Percentiles rank a stretch among this genome's conserved stretches.
Conservation (phyloP, 1,139 yeast genomes). For the Yamadazyma blattariae region DNA sequence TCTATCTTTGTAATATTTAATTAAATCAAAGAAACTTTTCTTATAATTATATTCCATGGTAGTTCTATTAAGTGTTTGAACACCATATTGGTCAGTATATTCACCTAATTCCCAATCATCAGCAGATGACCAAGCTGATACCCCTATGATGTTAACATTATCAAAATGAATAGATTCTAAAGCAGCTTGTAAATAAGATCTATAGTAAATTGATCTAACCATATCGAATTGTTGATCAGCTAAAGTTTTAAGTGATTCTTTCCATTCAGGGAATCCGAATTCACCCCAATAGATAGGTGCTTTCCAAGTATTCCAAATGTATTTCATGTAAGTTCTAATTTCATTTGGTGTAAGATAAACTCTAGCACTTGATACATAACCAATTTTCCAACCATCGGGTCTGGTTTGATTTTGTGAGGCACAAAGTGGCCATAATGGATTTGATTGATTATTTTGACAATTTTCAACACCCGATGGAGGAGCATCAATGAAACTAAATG, state of each 20-base stretch:
- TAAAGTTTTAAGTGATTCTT: constrained; percentile 23
- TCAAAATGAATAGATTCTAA: constrained; percentile 23
- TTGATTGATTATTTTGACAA: constrained; percentile 14
- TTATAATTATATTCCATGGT: no score
- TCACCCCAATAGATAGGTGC: constrained; percentile 25
- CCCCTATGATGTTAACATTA: constrained; percentile 25
- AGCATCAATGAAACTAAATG: constrained; percentile 21
- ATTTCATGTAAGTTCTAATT: constrained; percentile 18
- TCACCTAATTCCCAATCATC: no score
- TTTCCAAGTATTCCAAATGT: constrained; percentile 19
- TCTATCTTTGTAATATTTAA: no score
- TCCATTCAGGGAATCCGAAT: constrained; percentile 33
- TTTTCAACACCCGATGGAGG: constrained; percentile 19
- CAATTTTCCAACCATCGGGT: constrained; percentile 27
- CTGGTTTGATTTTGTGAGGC: constrained; percentile 14
- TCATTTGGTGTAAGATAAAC: constrained; percentile 21
- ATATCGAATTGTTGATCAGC: constrained; percentile 26
- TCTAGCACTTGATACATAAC: constrained; percentile 22
- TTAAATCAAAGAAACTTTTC: no score
- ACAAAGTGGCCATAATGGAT: constrained; percentile 21
- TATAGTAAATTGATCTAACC: constrained; percentile 26
- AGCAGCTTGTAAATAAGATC: constrained; percentile 26
- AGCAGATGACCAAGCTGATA: no score
- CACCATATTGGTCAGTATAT: no score
- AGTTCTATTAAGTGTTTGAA: no score